Evolutionary conservation across 371 early-diverging fungal genomes (phyloP).

Genomic region (Mucor velutinosus): DNA sequence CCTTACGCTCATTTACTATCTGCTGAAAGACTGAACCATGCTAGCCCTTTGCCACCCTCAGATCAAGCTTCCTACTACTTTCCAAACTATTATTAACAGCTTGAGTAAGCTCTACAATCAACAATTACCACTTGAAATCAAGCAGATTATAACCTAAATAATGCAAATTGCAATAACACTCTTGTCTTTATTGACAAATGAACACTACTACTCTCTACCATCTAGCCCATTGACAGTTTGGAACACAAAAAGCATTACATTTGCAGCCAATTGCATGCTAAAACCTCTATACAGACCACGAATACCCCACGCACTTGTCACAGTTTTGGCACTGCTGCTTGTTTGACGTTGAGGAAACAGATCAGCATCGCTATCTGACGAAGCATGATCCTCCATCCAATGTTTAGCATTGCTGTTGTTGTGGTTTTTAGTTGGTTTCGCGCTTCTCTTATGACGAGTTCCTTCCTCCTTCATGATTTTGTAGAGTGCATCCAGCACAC

Average conservation of each 20-base stretch:
- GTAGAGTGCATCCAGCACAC: constrained; percentile 78
- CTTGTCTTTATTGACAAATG: no score
- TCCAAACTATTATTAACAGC: no score
- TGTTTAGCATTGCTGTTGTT: not conserved
- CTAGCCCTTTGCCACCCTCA: no score
- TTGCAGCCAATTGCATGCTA: constrained; percentile 66
- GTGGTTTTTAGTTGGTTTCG: constrained; percentile 20
- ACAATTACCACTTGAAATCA: no score
- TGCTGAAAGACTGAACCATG: no score
- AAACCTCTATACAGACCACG: constrained; percentile 82
- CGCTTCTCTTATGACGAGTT: constrained; percentile 26
- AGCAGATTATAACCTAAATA: no score
- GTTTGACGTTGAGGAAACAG: constrained; percentile 6
- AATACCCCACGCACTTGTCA: constrained; percentile 62
- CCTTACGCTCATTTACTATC: no score
- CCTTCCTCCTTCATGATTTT: constrained; percentile 90
- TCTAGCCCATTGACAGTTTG: constrained; percentile 56
- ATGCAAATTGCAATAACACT: no score
- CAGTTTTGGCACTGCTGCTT: not conserved
- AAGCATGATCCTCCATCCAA: not conserved
- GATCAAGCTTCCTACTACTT: no score
- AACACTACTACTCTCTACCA: constrained; percentile 21
- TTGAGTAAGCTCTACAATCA: no score
- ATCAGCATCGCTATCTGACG: constrained; percentile 28
- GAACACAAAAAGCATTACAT: constrained; percentile 61